Conservation (phyloP, 148 eudicot species). For the Chenopodium suecicum region DNA sequence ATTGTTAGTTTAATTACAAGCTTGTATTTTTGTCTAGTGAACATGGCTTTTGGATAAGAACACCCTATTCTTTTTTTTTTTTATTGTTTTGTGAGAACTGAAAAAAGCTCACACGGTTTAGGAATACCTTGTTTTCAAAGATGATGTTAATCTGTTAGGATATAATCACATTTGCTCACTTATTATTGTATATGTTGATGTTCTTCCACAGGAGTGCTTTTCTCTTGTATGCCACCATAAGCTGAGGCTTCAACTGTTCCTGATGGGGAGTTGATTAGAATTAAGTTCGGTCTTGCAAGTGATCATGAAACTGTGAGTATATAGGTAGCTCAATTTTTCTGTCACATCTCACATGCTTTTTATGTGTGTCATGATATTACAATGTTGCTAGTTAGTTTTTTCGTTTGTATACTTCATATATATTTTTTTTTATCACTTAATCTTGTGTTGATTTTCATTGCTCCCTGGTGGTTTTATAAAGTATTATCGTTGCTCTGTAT, state of each 20-base stretch:
- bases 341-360: not conserved
- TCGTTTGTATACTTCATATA: not conserved
- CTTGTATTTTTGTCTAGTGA: not conserved
- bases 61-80: too few species aligned
- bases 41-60: not conserved
- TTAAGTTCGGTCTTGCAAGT: constrained; percentile 58
- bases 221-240: constrained; percentile 7
- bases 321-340: not conserved
- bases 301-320: constrained; percentile 62
- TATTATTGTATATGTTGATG: not conserved
- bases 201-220: not conserved
- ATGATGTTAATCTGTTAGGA: not conserved
- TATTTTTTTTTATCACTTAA: not conserved
- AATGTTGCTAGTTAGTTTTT: not conserved
- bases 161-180: not conserved
- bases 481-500: not conserved
- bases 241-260: constrained; percentile 21
- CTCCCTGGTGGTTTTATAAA: not conserved
- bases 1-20: not conserved
- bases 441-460: not conserved
- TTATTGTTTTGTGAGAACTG: not conserved
- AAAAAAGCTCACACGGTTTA: not conserved
- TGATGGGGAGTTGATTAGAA: constrained; percentile 60
- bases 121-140: not conserved
- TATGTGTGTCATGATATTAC: not conserved